Evolutionary conservation across 768 basidiomycete species (phyloP).

Genomic region (Amylocystis lapponica): DNA sequence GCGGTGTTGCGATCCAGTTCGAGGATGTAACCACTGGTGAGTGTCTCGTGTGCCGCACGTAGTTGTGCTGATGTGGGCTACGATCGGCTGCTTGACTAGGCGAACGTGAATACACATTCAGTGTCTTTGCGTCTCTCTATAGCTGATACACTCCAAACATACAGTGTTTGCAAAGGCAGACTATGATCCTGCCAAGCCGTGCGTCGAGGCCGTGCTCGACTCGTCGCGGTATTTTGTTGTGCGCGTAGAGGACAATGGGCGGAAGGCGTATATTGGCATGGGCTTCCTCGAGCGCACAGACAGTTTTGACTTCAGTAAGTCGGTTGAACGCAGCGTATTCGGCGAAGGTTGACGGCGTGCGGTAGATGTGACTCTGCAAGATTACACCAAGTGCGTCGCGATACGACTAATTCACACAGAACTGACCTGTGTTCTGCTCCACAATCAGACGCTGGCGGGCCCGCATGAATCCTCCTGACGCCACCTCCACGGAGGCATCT

Average conservation of each 20-base stretch:
- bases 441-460: slow-evolving; percentile 55
- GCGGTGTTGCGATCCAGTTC: slow-evolving; percentile 63
- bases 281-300: slow-evolving; percentile 86
- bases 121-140: no score
- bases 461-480: slow-evolving; percentile 46
- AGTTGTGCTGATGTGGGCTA: slow-evolving; percentile 4
- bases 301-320: slow-evolving; percentile 89
- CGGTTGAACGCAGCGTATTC: background rate
- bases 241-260: slow-evolving; percentile 81
- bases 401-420: no score
- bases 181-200: slow-evolving; percentile 73
- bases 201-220: slow-evolving; percentile 93
- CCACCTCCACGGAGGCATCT: slow-evolving; percentile 43
- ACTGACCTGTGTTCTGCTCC: no score
- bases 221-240: slow-evolving; percentile 94
- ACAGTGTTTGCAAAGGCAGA: slow-evolving; percentile 83
- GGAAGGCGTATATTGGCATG: slow-evolving; percentile 90
- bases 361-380: slow-evolving; percentile 78
- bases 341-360: background rate
- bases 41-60: slow-evolving; percentile 14
- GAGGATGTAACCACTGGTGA: slow-evolving; percentile 79
- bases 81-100: slow-evolving; percentile 7
- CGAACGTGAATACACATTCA: slow-evolving; percentile 8
- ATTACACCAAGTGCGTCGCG: slow-evolving; percentile 66
- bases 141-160: background rate